Base-by-base conservation (phyloP, 176 grass and related monocot genomes). In the Secale cereale region DNA sequence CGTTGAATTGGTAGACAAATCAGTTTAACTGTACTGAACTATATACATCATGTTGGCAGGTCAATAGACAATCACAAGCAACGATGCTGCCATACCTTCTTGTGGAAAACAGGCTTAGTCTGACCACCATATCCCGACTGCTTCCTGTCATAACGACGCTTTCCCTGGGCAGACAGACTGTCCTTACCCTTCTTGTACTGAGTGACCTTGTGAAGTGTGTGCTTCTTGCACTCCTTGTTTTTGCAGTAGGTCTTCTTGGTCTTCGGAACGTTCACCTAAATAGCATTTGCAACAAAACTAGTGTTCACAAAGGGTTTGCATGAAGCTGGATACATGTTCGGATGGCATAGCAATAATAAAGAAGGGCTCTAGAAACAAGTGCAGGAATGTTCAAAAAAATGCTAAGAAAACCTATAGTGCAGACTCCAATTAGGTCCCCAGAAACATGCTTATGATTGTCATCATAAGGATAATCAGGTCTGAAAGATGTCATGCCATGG, bases 101-200 rank as follows among this genome's bases (percentile, higher is more conserved):
- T 97, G 89, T 97, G 95, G 84, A 94, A 97, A 65, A 97, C 95
- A 2, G 92, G 95, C 87, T 97, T 97, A 25, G 95, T 97, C 81
- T 97, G 90, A 77, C 95, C 95, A 94, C 95, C 92, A 91, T 97
- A 94, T 43, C 95, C 95, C 4, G 95, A 97, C 68, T 97, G 92
- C 80, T 97, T 97, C 31, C 90, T 88, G 84, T 97, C 95, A 77
- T 98, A 98, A 83, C 95, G 95, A 8, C 91, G 93, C 80, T 98
- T 98, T 74, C 95, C 95, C 67, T 98, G 95, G 43, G 87, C 93
- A 78, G 95, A 95, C 23, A 93, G 84, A 54, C 93, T 98, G 65
- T 98, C 93, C 82, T 95, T 98, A 26, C 96, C 96, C 84, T 98
- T 98, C 83, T 98, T 95, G 85, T 95, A 98, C 40, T 98, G 96